Percentiles rank a stretch among this genome's conserved stretches.
phyloP scores from a whole-genome alignment of 805 yeast genomes.

The Komagataella kurtzmanii region DNA sequence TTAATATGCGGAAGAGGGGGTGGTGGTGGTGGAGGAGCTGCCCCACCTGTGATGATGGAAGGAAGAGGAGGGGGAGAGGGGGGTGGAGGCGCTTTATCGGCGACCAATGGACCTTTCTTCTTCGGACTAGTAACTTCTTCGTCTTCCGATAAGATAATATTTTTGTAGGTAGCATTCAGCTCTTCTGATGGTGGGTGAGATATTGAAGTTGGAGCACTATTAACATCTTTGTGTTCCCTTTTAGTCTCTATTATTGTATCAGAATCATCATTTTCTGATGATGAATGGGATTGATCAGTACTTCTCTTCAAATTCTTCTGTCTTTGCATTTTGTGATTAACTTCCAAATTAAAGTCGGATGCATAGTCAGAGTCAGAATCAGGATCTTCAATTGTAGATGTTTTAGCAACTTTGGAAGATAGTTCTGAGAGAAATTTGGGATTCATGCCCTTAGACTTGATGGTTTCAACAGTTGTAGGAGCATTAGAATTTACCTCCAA shows the following conservation, averaged over 20 bases:
- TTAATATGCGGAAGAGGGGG: slow-evolving; percentile 15
- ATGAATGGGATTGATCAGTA: neutral
- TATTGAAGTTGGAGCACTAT: neutral
- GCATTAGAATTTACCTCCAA: neutral
- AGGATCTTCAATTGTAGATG: slow-evolving; percentile 17
- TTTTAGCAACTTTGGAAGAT: slow-evolving; percentile 31
- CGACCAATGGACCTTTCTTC: slow-evolving; percentile 5
- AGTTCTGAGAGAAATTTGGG: slow-evolving; percentile 43
- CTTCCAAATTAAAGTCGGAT: neutral
- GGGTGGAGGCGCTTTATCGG: slow-evolving; percentile 10
- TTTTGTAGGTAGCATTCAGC: neutral
- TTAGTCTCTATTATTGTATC: neutral
- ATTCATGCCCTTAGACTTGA: slow-evolving; percentile 10
- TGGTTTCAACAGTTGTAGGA: slow-evolving; percentile 8
- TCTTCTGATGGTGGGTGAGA: neutral
- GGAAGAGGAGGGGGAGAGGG: slow-evolving; percentile 23
- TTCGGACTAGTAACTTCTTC: neutral
- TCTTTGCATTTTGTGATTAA: neutral
- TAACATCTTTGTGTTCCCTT: neutral
- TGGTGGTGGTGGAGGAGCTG: slow-evolving; percentile 17
- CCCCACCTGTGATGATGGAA: slow-evolving; percentile 4
- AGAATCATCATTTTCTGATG: slow-evolving; percentile 1
- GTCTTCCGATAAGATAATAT: neutral
- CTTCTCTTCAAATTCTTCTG: neutral
- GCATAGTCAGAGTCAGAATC: neutral